phyloP scores from a whole-genome alignment of 1,284 basidiomycete species.

The Marasmius oreades region DNA sequence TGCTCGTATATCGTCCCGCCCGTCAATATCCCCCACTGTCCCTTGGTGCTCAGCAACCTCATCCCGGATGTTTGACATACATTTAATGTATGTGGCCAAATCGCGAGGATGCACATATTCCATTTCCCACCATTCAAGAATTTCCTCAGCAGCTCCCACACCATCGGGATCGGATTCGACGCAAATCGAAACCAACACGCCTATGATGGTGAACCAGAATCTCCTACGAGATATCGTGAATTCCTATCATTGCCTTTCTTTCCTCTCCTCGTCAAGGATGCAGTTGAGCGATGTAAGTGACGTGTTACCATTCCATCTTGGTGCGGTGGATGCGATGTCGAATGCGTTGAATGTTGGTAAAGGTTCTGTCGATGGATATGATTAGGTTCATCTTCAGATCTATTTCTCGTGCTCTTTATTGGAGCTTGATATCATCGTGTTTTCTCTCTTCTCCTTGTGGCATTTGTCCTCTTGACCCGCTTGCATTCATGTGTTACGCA shows the following conservation, averaged over 20 bases:
- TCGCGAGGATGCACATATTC: constrained; percentile 29
- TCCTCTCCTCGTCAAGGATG: constrained; percentile 54
- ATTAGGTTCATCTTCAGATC: background rate
- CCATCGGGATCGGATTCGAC: constrained; percentile 28
- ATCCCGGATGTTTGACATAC: constrained; percentile 53
- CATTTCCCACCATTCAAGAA: background rate
- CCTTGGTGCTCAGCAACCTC: constrained; percentile 38
- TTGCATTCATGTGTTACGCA: background rate
- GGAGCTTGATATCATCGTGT: background rate
- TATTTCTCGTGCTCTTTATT: background rate
- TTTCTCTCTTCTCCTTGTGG: background rate
- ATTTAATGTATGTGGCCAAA: constrained; percentile 49
- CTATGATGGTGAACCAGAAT: constrained; percentile 17
- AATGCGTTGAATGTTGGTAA: constrained; percentile 24
- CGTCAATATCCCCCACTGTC: constrained; percentile 36
- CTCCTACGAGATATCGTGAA: constrained; percentile 57
- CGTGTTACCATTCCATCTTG: constrained; percentile 63
- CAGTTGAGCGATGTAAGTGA: constrained; percentile 39
- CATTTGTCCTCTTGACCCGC: background rate
- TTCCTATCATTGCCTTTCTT: constrained; percentile 63
- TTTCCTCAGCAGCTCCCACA: background rate
- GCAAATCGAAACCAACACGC: constrained; percentile 21
- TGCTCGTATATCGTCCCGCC: constrained; percentile 44
- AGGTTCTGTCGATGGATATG: background rate
- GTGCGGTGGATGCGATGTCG: constrained; percentile 59